These are phyloP conservation scores for Candida ipomoeae DNA, from an alignment of 805 yeast genomes.

Conservation along the genomic window DNA sequence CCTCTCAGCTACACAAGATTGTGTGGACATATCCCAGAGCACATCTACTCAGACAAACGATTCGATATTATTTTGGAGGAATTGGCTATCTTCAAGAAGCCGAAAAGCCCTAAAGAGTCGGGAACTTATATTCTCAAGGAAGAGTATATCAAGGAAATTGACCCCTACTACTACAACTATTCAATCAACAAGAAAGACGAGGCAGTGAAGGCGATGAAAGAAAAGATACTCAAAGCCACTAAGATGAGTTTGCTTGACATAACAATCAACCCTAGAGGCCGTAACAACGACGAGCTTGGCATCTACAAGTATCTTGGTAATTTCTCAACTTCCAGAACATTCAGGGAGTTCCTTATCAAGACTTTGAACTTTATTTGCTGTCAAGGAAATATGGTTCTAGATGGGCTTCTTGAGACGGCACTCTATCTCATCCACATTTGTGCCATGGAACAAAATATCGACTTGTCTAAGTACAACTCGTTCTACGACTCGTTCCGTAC, in stretches of 20 bases:
- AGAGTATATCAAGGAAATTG: constrained; percentile 28
- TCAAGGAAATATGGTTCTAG: constrained; percentile 42
- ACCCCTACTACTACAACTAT: constrained; percentile 77
- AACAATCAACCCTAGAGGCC: constrained; percentile 52
- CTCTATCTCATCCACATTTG: constrained; percentile 69
- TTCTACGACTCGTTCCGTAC: constrained; percentile 21
- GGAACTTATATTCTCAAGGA: constrained; percentile 38
- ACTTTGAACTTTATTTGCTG: constrained; percentile 39
- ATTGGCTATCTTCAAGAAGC: constrained; percentile 31
- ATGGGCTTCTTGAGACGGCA: constrained; percentile 52
- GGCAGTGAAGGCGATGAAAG: constrained; percentile 62
- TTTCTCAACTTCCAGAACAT: constrained; percentile 50
- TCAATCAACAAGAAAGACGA: constrained; percentile 78
- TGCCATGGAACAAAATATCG: constrained; percentile 29
- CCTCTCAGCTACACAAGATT: constrained; percentile 69
- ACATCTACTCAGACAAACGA: constrained; percentile 62
- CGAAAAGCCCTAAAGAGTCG: constrained; percentile 31
- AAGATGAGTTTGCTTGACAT: constrained; percentile 42
- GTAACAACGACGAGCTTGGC: constrained; percentile 29
- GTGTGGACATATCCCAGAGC: constrained; percentile 68
- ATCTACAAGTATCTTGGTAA: constrained; percentile 44
- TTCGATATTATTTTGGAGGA: constrained; percentile 53
- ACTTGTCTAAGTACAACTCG: constrained; percentile 25
- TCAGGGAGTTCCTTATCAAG: constrained; percentile 49
- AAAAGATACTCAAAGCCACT: constrained; percentile 39